Percentiles rank a stretch among this genome's conserved stretches.
Conservation (phyloP, 1,284 basidiomycete genomes). For the Fomes fomentarius region DNA sequence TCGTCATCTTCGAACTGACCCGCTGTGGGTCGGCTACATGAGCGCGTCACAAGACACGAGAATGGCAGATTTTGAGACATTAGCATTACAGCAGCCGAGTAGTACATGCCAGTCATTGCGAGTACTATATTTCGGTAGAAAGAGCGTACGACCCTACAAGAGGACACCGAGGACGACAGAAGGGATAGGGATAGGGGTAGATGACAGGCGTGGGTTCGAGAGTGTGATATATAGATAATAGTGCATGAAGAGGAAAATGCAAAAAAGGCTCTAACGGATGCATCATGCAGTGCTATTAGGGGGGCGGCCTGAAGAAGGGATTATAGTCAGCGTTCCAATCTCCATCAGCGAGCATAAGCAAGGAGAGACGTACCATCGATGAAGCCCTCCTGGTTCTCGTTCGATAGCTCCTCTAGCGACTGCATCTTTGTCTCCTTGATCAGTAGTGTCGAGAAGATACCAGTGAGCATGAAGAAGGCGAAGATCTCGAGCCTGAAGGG, state of each 20-base stretch:
- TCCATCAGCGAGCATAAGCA: too few species aligned
- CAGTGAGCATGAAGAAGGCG: slow-evolving; percentile 63
- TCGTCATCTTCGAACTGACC: too few species aligned
- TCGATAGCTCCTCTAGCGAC: slow-evolving; percentile 59
- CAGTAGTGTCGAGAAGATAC: slow-evolving; percentile 62
- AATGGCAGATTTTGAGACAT: neutral
- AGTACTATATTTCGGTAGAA: slow-evolving; percentile 5
- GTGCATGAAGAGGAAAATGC: neutral
- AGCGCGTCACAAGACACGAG: too few species aligned
- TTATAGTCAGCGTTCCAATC: too few species aligned
- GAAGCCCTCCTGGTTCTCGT: slow-evolving; percentile 54
- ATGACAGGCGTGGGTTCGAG: too few species aligned
- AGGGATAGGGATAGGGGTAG: neutral
- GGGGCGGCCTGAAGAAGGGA: too few species aligned
- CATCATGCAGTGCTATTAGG: too few species aligned
- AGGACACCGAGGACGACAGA: neutral
- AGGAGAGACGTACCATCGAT: slow-evolving; percentile 32
- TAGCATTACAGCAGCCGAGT: slow-evolving; percentile 16
- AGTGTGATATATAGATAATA: too few species aligned
- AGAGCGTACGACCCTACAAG: neutral
- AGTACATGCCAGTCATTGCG: slow-evolving; percentile 5
- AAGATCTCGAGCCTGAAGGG: slow-evolving; percentile 49
- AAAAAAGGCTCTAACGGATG: too few species aligned
- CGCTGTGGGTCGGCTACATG: too few species aligned
- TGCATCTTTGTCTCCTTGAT: slow-evolving; percentile 63